Base-by-base conservation (phyloP, 2,329 filamentous ascomycete species). In the Fusarium marasasianum region DNA sequence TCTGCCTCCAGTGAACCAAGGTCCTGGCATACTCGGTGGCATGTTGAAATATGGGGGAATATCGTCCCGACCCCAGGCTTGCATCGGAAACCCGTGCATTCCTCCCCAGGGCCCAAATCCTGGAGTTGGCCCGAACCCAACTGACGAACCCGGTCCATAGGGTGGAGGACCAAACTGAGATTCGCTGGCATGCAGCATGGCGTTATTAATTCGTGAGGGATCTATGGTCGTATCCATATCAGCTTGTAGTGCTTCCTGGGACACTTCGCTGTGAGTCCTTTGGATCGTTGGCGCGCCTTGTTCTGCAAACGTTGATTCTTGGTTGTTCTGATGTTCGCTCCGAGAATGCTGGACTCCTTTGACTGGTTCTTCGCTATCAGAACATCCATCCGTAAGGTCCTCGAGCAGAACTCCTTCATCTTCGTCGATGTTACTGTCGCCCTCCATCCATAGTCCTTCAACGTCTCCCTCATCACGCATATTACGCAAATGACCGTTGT, bases 401-500 rank as follows among this genome's bases (percentile, higher is more conserved):
- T 82, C 80, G 15, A 83, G 73, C 4, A 79, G 47, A 37, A 82
- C 73, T 7, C 80, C 81, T 33, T 83, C 80, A 7, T 84, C 83
- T 29, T 83, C 79, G 1, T 83, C 80, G 5, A 81, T 81, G 8
- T 82, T 79, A 8, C 81, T 79, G 26, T 82, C 71, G 20, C 66
- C 68, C 6, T 75, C 74, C 12, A 64, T 62, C 73, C 64, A 78
- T 43, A 71, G 45, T 26, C 69, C 72, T 73, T 88, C 83, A 20
- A 83, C 80, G 50, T 85, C 84, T 83, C 80, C 92, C 87, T 82
- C 89, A 81, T 79, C 84, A 78, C 87, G 94, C 90, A 78, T 89
- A 81, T 80, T 79, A 57, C 88, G 81, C 59, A 98, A 81, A 83
- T 98, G 96, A 0, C 96, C 96, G 85, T 98, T 96, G 82, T 98